Evolutionary conservation across 108 stramenopile genomes (phyloP), one percentile per base, ranked within the genome.

Genomic region (Parietichytrium sp.): DNA sequence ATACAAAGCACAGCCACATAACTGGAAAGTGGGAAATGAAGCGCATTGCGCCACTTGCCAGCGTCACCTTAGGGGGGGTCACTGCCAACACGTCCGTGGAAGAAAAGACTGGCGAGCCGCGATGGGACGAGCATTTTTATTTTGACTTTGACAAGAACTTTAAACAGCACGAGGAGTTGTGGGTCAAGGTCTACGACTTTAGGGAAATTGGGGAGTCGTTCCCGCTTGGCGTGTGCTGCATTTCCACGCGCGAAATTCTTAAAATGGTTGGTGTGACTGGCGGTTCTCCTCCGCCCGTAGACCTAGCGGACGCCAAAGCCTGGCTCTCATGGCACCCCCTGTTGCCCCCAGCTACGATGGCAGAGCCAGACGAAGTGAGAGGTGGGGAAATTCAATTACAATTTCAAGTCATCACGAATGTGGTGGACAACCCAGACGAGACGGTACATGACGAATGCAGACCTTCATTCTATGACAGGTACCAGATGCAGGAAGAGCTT

Each of bases 111-210:
- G 45, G 61, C 42, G 61, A 72, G 3, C 61, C 61, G 10, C 36
- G 8, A 25, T 72, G 61, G 61, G 61, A 72, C 2, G 61, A 72
- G 20, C 23, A 33, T 2, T 72, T 72, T 2, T 45, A 33, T 0
- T 72, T 72, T 20, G 36, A 45, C 20, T 72, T 72, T 20, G 61
- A 72, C 61, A 45, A 72, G 23, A 72, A 33, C 20, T 42, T 72
- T 8, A n/a, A 33, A 42, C 61, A 42, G 15, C 61, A 72, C 42
- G 42, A 72, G 38, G 61, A 72, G 61, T 33, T 72, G 23, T 72
- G 61, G 61, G 45, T 72, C 61, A 72, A 72, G 61, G 61, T 72
- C 61, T 72, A 45, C 20, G 61, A 72, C 61, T 72, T 72, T 72
- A 33, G 61, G 1, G 61, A 72, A 25, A 15, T 72, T 27, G 61